These are phyloP conservation scores for Termitomyces sp. DNA, from an alignment of 768 basidiomycete genomes.

Conservation along the genomic window DNA sequence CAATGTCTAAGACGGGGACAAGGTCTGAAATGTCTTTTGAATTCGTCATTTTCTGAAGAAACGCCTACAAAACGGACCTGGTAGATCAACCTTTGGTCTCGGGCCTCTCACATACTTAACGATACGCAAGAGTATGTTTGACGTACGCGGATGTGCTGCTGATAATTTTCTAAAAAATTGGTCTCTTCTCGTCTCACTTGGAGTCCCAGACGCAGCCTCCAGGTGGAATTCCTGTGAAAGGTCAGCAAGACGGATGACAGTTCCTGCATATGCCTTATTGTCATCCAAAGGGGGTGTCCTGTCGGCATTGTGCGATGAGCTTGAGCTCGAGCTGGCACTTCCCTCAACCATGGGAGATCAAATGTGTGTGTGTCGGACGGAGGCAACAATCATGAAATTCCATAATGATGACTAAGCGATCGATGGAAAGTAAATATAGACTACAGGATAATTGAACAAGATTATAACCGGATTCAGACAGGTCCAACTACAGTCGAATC, in stretches of 20 bases:
- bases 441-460: not conserved
- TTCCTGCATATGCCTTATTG: not conserved
- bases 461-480: not conserved
- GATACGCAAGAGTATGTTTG: slow-evolving; percentile 14
- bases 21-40: slow-evolving; percentile 45
- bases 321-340: slow-evolving; percentile 11
- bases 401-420: slow-evolving; percentile 4
- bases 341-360: slow-evolving; percentile 5
- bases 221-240: slow-evolving; percentile 9
- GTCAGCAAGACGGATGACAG: slow-evolving; percentile 8
- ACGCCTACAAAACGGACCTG: slow-evolving; percentile 25
- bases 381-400: not conserved
- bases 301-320: slow-evolving; percentile 5
- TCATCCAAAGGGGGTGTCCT: not conserved
- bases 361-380: not conserved
- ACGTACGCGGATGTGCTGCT: slow-evolving; percentile 14
- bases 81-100: slow-evolving; percentile 47
- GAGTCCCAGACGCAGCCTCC: slow-evolving; percentile 10
- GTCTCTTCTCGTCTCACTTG: slow-evolving; percentile 13
- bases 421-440: not conserved
- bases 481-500: not conserved
- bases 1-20: slow-evolving; percentile 48
- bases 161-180: slow-evolving; percentile 16
- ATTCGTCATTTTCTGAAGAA: not conserved
- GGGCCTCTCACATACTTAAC: slow-evolving; percentile 52